These are phyloP conservation scores for Claviceps arundinis DNA, from an alignment of 2,329 filamentous ascomycete genomes.

Conservation along the genomic window DNA sequence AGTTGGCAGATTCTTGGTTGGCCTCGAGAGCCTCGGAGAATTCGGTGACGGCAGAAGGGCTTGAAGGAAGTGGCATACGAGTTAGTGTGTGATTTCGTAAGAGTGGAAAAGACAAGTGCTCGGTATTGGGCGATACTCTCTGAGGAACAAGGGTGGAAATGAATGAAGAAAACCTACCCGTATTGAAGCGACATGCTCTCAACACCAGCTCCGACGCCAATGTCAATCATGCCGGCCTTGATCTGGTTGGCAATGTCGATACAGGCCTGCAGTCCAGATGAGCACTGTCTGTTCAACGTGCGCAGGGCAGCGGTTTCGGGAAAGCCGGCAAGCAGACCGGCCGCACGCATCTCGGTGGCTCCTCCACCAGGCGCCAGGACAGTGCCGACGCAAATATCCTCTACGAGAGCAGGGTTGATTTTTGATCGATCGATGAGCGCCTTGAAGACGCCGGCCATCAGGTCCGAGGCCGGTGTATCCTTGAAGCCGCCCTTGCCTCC, in stretches of 20 bases:
- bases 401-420: slow-evolving; percentile 77
- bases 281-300: slow-evolving; percentile 88
- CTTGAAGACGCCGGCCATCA: slow-evolving; percentile 73
- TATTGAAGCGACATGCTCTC: slow-evolving; percentile 95
- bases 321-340: slow-evolving; percentile 81
- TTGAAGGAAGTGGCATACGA: slow-evolving; percentile 16
- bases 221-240: slow-evolving; percentile 79
- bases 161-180: slow-evolving; percentile 44
- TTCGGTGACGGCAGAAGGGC: slow-evolving; percentile 74
- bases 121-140: no score
- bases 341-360: slow-evolving; percentile 92
- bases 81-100: neutral
- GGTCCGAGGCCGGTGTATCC: slow-evolving; percentile 76
- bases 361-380: slow-evolving; percentile 88
- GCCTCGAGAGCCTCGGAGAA: slow-evolving; percentile 82
- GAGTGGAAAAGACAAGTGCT: no score
- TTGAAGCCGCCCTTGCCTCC: slow-evolving; percentile 92
- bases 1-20: slow-evolving; percentile 75
- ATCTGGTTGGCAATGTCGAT: slow-evolving; percentile 93
- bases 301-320: slow-evolving; percentile 74
- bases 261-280: slow-evolving; percentile 80
- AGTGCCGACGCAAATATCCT: slow-evolving; percentile 84
- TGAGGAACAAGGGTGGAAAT: neutral
- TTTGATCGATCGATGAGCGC: slow-evolving; percentile 71
- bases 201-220: slow-evolving; percentile 86